A percentile compares a stretch with the other conserved stretches of the same genome.
phyloP scores from a whole-genome alignment of 2,329 filamentous ascomycete genomes.

The Fusarium temperatum region DNA sequence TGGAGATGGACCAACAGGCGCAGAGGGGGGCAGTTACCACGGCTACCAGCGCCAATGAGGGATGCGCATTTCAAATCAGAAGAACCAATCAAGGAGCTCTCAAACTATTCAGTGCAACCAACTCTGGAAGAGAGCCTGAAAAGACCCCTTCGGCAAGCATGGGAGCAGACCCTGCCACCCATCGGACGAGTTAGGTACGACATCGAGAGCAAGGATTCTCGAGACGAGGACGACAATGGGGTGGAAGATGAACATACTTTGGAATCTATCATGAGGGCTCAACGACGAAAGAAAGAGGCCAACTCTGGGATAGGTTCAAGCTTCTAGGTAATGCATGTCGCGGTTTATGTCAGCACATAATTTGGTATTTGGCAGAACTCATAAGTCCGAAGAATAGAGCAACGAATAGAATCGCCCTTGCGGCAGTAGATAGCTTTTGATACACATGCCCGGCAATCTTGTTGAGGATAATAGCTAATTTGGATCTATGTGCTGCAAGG shows the following conservation, averaged over 20 bases:
- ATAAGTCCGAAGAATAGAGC: not conserved
- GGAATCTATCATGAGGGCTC: not conserved
- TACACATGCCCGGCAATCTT: not conserved
- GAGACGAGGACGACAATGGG: not conserved
- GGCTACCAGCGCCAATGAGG: not conserved
- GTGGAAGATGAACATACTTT: not conserved
- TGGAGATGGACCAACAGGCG: conserved; percentile 37
- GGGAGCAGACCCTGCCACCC: not conserved
- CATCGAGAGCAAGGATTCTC: not conserved
- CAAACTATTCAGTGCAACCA: not conserved
- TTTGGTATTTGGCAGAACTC: not conserved
- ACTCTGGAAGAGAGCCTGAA: not conserved
- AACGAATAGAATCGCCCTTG: not conserved
- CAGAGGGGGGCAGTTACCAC: not conserved
- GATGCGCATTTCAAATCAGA: not conserved
- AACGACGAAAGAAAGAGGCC: not conserved
- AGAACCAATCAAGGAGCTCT: not conserved
- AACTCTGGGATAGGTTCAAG: not conserved
- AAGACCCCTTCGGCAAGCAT: not conserved
- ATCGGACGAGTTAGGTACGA: not conserved
- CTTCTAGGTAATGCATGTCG: not conserved
- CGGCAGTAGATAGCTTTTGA: not conserved
- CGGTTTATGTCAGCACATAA: not conserved
- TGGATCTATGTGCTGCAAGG: not conserved
- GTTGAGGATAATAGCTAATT: not conserved